Percentiles rank a stretch among this genome's conserved stretches.
These are phyloP conservation scores for Ceratocystis cubensis DNA, from an alignment of 2,329 filamentous ascomycete species.

Conservation along the genomic window DNA sequence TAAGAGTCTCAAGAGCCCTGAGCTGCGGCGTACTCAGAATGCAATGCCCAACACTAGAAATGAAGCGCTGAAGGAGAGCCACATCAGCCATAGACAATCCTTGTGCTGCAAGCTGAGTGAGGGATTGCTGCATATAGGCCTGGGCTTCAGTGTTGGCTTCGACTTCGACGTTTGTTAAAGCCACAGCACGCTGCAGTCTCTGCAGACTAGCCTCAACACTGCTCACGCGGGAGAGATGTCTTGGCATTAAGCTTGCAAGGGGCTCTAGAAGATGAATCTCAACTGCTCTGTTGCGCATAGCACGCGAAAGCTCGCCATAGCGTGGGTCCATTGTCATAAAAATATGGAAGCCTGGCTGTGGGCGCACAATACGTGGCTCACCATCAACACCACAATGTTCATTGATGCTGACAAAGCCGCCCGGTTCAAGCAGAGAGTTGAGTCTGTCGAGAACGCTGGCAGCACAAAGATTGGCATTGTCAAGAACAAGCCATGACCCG, in stretches of 20 bases:
- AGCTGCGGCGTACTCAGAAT: slow-evolving; percentile 9
- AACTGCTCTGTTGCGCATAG: slow-evolving; percentile 89
- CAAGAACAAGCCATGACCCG: slow-evolving; percentile 85
- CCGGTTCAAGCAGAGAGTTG: slow-evolving; percentile 86
- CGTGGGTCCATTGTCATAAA: slow-evolving; percentile 89
- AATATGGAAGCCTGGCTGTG: slow-evolving; percentile 77
- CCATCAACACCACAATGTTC: slow-evolving; percentile 80
- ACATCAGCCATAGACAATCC: slow-evolving; percentile 21
- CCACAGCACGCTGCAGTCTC: slow-evolving; percentile 31
- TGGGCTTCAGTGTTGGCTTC: background rate
- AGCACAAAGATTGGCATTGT: slow-evolving; percentile 95
- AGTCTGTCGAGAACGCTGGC: slow-evolving; percentile 86
- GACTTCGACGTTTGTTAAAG: background rate
- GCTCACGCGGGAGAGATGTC: slow-evolving; percentile 32
- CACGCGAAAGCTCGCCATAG: slow-evolving; percentile 85
- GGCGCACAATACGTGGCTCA: slow-evolving; percentile 63
- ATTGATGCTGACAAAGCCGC: slow-evolving; percentile 79
- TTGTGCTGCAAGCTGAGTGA: slow-evolving; percentile 18
- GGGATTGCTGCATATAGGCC: background rate
- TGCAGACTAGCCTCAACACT: slow-evolving; percentile 39
- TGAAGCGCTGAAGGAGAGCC: slow-evolving; percentile 21
- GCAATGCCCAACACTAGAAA: slow-evolving; percentile 2
- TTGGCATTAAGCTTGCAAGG: slow-evolving; percentile 28
- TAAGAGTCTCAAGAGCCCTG: slow-evolving; percentile 12
- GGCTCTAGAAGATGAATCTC: slow-evolving; percentile 61